Evolutionary conservation across 73 alveolate species (phyloP).

Genomic region (Paramecium tetraurelia): DNA sequence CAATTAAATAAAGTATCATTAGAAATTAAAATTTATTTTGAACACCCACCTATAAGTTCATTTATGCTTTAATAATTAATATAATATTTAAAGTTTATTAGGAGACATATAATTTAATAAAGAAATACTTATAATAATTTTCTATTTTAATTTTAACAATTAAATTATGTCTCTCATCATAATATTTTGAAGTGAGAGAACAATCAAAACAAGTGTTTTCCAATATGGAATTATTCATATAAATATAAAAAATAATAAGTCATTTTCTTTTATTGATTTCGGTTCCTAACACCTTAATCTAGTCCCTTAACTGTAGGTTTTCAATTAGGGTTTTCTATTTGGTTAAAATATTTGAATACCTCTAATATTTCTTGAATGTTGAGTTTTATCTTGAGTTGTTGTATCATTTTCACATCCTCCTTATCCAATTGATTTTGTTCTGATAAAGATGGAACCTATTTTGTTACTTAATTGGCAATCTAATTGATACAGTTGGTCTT

Average conservation of each 20-base stretch:
- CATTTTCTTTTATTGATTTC: slow-evolving; percentile 39
- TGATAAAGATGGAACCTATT: neutral
- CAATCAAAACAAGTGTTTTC: no score
- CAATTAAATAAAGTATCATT: no score
- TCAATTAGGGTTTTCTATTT: slow-evolving; percentile 14
- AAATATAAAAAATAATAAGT: neutral
- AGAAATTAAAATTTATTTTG: no score
- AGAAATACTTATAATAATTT: no score
- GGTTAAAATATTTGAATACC: neutral
- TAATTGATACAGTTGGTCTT: neutral
- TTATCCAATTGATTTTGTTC: neutral
- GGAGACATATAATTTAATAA: no score
- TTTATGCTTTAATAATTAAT: no score
- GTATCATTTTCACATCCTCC: neutral
- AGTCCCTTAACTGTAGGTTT: neutral
- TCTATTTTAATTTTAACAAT: no score
- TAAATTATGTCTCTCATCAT: no score
- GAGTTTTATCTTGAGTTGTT: neutral
- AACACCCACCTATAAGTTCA: no score
- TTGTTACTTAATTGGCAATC: neutral
- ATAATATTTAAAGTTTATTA: no score
- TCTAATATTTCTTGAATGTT: slow-evolving; percentile 31
- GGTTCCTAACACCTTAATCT: neutral
- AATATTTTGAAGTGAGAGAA: neutral
- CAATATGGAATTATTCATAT: neutral